Percentiles rank a stretch among this genome's conserved stretches.
phyloP scores from a whole-genome alignment of 768 basidiomycete species.

The Xerocomellus chrysenteron region DNA sequence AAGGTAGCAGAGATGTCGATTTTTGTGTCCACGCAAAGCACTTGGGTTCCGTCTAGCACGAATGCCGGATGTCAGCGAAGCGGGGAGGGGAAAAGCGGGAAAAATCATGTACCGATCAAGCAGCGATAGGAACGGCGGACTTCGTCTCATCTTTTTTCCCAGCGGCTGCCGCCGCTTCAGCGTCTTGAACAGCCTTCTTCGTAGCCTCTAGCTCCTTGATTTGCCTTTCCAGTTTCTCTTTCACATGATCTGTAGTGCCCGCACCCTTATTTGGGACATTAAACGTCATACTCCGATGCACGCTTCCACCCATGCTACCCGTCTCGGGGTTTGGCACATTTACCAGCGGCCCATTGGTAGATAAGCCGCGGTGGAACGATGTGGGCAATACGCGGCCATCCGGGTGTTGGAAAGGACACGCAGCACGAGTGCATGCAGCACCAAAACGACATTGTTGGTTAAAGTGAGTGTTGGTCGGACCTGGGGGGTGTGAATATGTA shows the following conservation, averaged over 20 bases:
- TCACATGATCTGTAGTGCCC: conserved; percentile 34
- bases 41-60: conserved; percentile 13
- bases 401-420: conserved; percentile 91
- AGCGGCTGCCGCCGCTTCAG: conserved; percentile 56
- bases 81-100: background rate
- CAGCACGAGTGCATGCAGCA: conserved; percentile 76
- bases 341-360: conserved; percentile 57
- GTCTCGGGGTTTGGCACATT: conserved; percentile 61
- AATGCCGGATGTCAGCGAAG: background rate
- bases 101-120: conserved; percentile 14
- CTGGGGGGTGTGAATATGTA: conserved; percentile 64
- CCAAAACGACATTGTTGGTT: conserved; percentile 78
- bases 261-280: conserved; percentile 40
- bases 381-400: conserved; percentile 78
- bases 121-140: conserved; percentile 43
- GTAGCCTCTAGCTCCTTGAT: conserved; percentile 69
- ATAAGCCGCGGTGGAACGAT: conserved; percentile 77
- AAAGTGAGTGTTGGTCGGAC: conserved; percentile 38
- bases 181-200: conserved; percentile 66
- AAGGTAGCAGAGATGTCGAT: conserved; percentile 12
- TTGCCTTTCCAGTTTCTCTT: conserved; percentile 49
- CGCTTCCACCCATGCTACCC: conserved; percentile 67
- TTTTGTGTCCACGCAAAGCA: conserved; percentile 18
- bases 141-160: conserved; percentile 59
- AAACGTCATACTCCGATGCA: conserved; percentile 69